phyloP scores from a whole-genome alignment of 1,284 basidiomycete genomes.

The Ceratorhiza oryzae-sativae region DNA sequence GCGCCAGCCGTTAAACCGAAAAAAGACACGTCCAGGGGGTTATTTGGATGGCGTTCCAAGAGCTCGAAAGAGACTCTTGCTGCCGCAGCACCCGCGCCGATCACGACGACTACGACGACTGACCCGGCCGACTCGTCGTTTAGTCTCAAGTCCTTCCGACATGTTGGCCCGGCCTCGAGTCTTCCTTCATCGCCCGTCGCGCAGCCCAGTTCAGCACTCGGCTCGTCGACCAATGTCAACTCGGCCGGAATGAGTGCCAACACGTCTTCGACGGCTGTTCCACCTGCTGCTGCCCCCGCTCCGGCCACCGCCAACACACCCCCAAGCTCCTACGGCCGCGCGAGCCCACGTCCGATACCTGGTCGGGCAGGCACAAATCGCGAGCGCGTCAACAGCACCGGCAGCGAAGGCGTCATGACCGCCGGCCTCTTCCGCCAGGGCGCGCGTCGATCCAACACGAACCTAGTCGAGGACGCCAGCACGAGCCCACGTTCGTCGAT shows the following conservation, averaged over 20 bases:
- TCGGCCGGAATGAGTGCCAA: not conserved
- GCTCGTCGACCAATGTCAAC: not conserved
- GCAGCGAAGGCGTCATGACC: constrained; percentile 26
- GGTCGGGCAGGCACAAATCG: not conserved
- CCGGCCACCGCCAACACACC: not conserved
- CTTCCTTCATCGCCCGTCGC: constrained; percentile 8
- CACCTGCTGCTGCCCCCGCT: no score
- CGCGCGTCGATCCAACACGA: constrained; percentile 10
- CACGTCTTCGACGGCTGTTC: not conserved
- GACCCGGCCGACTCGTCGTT: constrained; percentile 26
- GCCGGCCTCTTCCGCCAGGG: constrained; percentile 20
- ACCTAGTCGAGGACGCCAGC: constrained; percentile 10
- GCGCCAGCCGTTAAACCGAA: not conserved
- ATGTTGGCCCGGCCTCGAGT: constrained; percentile 6
- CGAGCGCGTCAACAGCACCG: constrained; percentile 23
- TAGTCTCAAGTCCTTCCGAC: constrained; percentile 32
- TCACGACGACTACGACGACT: not conserved
- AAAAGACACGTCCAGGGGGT: constrained; percentile 4
- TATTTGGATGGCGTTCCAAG: constrained; percentile 20
- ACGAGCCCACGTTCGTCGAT: constrained; percentile 4
- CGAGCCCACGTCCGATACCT: not conserved
- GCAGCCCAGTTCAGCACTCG: not conserved
- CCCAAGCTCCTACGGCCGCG: not conserved
- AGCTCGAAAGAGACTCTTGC: constrained; percentile 6
- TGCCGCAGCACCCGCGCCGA: not conserved